Base-by-base conservation (phyloP, 495 filamentous ascomycete species). In the Neurospora discreta region DNA sequence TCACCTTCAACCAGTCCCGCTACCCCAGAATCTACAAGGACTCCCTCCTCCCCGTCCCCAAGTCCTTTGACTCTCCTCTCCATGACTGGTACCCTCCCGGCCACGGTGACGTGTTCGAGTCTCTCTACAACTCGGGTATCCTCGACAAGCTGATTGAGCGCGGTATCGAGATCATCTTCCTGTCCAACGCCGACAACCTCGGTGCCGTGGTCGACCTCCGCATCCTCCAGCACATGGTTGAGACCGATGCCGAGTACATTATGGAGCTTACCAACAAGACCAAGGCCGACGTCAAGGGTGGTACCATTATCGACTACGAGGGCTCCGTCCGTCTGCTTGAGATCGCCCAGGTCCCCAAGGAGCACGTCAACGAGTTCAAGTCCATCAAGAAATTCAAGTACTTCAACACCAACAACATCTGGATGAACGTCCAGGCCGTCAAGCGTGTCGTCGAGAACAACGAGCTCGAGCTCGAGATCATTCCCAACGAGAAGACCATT, bases 301-400 rank as follows among this genome's bases (percentile, higher is more conserved):
- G 95, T 85, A 99, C 95, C 79, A 99, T 99, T 85, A 99, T 99
- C 80, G 94, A 99, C 86, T 97, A 97, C 83, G 95, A 99, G 79
- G 94, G 94, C 77, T 93, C 92, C 73, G 95, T 93, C 75, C 94
- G 95, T 77, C 90, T 99, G 44, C 90, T 99, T 42, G 95, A 99
- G 88, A 97, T 99, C 75, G 95, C 95, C 15, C 95, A 99, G 85
- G 95, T 99, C n/a, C 95, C 96, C 84, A 98, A 97, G 89, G 93
- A 98, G 85, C 95, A 99, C 85, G 91, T 92, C 78, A 98, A 99
- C 85, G 95, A 99, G 85, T 99, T 99, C 93, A 99, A 99, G 90
- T 98, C 95, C 68, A 99, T 99, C 86, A 99, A 98, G 91, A 99
- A 99, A 88, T 99, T 99, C 91, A 98, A 97, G 87, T 99, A 99